Conservation (phyloP, 495 filamentous ascomycete genomes). For the Darksidea phi region DNA sequence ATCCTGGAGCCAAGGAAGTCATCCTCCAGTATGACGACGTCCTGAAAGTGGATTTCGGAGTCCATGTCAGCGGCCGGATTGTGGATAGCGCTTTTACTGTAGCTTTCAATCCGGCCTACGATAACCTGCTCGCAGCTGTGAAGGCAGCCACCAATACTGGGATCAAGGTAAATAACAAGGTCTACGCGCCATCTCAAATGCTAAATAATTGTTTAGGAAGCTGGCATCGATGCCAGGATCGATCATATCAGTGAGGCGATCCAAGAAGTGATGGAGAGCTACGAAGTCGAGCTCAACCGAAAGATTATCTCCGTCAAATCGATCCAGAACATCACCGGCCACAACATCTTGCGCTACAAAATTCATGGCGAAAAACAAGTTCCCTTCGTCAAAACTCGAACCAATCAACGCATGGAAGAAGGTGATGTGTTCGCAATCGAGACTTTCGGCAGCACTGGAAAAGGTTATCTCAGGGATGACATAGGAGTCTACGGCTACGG, state of each 20-base stretch:
- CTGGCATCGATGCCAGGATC: conserved; percentile 78
- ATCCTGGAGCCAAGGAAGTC: conserved; percentile 84
- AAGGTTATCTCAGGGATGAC: conserved; percentile 78
- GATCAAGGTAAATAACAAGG: conserved; percentile 50
- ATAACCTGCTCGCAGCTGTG: conserved; percentile 76
- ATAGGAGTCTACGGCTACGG: conserved; percentile 50
- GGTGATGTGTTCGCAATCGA: conserved; percentile 92
- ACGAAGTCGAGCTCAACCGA: conserved; percentile 76
- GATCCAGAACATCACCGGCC: conserved; percentile 85
- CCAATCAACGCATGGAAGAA: conserved; percentile 80
- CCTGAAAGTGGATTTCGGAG: conserved; percentile 91
- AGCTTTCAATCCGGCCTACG: conserved; percentile 81
- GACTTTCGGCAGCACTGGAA: conserved; percentile 90
- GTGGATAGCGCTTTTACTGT: conserved; percentile 93
- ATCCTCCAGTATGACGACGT: conserved; percentile 74
- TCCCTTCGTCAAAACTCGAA: conserved; percentile 81
- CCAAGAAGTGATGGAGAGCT: conserved; percentile 87
- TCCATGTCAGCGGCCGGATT: conserved; percentile 86
- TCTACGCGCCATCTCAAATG: neutral
- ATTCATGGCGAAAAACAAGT: conserved; percentile 91
- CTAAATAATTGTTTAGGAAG: conserved; percentile 51
- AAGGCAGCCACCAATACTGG: conserved; percentile 87
- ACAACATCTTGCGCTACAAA: conserved; percentile 79
- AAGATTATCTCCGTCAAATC: conserved; percentile 77
- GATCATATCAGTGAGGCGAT: conserved; percentile 74